Evolutionary conservation across 2,329 filamentous ascomycete species (phyloP).

Genomic region (Nectriaceae sp.): DNA sequence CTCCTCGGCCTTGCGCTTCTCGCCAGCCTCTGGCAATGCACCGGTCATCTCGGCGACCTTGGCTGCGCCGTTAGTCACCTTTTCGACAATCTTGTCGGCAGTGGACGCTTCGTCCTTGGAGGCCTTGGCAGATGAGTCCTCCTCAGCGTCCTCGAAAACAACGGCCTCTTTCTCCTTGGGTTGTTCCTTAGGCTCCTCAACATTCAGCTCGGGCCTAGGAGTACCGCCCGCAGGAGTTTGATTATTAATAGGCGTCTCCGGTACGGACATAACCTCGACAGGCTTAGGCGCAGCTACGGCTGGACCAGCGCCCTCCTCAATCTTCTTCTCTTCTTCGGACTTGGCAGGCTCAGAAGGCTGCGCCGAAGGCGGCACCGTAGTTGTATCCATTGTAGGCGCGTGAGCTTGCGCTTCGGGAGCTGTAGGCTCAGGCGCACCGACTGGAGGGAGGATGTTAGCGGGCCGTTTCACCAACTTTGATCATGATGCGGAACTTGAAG

Average conservation of each 20-base stretch:
- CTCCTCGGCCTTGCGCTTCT: constrained; percentile 45
- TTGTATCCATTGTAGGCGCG: constrained; percentile 28
- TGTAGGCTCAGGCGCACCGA: constrained; percentile 30
- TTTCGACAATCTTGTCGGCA: constrained; percentile 12
- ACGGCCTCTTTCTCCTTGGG: constrained; percentile 27
- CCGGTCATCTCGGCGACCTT: constrained; percentile 21
- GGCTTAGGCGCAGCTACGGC: constrained; percentile 30
- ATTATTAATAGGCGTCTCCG: constrained; percentile 38
- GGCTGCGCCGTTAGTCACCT: constrained; percentile 19
- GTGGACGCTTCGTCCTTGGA: constrained; percentile 20
- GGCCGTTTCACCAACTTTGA: constrained; percentile 1
- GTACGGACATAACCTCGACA: constrained; percentile 38
- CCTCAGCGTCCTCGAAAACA: constrained; percentile 25
- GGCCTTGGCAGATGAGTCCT: constrained; percentile 20
- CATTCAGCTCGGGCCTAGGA: constrained; percentile 37
- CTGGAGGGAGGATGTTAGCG: constrained; percentile 20
- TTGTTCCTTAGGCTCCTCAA: constrained; percentile 33
- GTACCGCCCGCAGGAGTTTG: constrained; percentile 37
- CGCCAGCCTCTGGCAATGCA: constrained; percentile 21
- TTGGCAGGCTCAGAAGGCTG: constrained; percentile 20
- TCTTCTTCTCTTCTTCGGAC: constrained; percentile 21
- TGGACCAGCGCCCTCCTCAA: constrained; percentile 17
- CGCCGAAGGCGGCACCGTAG: constrained; percentile 8
- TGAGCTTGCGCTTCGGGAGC: constrained; percentile 31
- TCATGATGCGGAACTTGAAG: neutral